Evolutionary conservation across 768 basidiomycete genomes (phyloP).

Genomic region (Holtermanniella nyarrowii): DNA sequence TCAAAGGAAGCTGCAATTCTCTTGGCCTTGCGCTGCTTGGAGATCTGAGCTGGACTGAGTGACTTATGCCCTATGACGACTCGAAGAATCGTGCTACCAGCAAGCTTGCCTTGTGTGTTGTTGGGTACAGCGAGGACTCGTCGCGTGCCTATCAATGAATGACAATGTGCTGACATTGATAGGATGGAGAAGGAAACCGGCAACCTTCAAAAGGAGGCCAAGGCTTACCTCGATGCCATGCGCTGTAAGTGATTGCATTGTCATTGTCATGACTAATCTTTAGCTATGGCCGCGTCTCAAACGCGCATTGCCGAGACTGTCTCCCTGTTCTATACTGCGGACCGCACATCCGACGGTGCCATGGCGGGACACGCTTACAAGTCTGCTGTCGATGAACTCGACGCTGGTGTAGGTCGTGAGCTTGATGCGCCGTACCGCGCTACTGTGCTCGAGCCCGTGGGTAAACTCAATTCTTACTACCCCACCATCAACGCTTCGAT

Average conservation of each 20-base stretch:
- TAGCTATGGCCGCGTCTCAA: slow-evolving; percentile 92
- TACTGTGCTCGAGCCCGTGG: slow-evolving; percentile 87
- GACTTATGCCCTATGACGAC: too few relatives aligned
- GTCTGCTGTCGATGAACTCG: slow-evolving; percentile 85
- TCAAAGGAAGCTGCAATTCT: too few relatives aligned
- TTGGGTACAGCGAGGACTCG: too few relatives aligned
- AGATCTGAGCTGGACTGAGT: too few relatives aligned
- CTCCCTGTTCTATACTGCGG: slow-evolving; percentile 67
- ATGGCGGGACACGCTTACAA: slow-evolving; percentile 97
- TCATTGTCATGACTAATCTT: neutral
- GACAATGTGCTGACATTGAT: slow-evolving; percentile 1
- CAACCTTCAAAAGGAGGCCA: slow-evolving; percentile 86
- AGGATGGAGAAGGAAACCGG: slow-evolving; percentile 97
- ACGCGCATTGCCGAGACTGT: slow-evolving; percentile 85
- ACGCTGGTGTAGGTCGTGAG: slow-evolving; percentile 69
- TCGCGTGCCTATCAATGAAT: too few relatives aligned
- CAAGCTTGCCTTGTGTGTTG: neutral
- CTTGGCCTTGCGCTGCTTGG: too few relatives aligned
- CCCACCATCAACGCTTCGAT: slow-evolving; percentile 89
- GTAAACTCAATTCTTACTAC: slow-evolving; percentile 93
- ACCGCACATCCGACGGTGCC: slow-evolving; percentile 58
- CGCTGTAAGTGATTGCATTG: slow-evolving; percentile 50
- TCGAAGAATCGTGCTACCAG: too few relatives aligned
- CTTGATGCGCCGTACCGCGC: slow-evolving; percentile 89
- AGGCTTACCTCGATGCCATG: slow-evolving; percentile 90